Evolutionary conservation across 768 basidiomycete species (phyloP).

Genomic region (Xerocomellus dryophilus): DNA sequence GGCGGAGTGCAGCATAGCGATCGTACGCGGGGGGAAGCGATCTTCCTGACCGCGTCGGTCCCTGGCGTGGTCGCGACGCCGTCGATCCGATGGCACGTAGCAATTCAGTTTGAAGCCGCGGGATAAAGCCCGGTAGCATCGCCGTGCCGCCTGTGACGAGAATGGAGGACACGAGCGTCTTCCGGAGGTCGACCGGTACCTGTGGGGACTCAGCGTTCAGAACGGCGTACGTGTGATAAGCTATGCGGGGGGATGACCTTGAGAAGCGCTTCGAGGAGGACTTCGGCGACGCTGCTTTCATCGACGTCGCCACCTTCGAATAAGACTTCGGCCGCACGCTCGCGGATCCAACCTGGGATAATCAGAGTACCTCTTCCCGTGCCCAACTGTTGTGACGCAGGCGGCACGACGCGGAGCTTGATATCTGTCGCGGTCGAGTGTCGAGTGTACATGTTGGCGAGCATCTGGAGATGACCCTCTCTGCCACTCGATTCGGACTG

Average conservation of each 20-base stretch:
- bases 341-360: slow-evolving; percentile 94
- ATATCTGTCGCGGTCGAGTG: slow-evolving; percentile 78
- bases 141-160: slow-evolving; percentile 86
- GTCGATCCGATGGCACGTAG: slow-evolving; percentile 54
- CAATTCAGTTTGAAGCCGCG: slow-evolving; percentile 79
- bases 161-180: slow-evolving; percentile 78
- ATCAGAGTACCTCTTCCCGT: slow-evolving; percentile 76
- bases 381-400: slow-evolving; percentile 60
- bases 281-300: slow-evolving; percentile 79
- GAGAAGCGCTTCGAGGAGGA: slow-evolving; percentile 72
- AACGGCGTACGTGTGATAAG: neutral
- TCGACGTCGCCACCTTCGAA: slow-evolving; percentile 91
- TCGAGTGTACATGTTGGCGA: slow-evolving; percentile 68
- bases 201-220: slow-evolving; percentile 30
- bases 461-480: slow-evolving; percentile 47
- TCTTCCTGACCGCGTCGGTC: slow-evolving; percentile 36
- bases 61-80: slow-evolving; percentile 31
- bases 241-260: slow-evolving; percentile 47
- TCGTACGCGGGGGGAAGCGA: slow-evolving; percentile 56
- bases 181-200: slow-evolving; percentile 89
- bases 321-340: slow-evolving; percentile 85
- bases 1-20: slow-evolving; percentile 70
- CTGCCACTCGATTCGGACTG: slow-evolving; percentile 25
- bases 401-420: slow-evolving; percentile 64
- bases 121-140: slow-evolving; percentile 91